Conservation (phyloP, 1,284 basidiomycete genomes). For the Fistulina hepatica region DNA sequence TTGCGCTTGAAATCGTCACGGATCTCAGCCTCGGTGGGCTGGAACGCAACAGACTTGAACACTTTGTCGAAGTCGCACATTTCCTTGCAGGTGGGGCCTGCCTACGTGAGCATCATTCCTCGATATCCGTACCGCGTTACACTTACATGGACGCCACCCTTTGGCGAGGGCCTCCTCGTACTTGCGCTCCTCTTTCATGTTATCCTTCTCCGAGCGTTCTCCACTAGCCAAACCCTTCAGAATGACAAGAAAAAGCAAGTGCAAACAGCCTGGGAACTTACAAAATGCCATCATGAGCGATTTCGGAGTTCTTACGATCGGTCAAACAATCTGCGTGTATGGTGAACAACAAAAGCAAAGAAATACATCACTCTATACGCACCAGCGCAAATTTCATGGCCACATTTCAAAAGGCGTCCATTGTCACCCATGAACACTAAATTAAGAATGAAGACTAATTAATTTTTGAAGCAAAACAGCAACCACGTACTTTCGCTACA, state of each 20-base stretch:
- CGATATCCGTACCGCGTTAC: background rate
- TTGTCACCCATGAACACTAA: constrained; percentile 37
- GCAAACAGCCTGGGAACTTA: constrained; percentile 21
- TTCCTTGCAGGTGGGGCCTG: constrained; percentile 49
- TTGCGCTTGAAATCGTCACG: constrained; percentile 19
- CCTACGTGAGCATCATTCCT: background rate
- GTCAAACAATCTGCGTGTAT: constrained; percentile 36
- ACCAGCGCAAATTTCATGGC: constrained; percentile 55
- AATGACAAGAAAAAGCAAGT: background rate
- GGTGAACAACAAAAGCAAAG: no score
- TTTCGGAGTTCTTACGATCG: constrained; percentile 36
- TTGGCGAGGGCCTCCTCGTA: constrained; percentile 45
- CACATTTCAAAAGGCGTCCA: constrained; percentile 43
- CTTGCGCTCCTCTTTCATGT: constrained; percentile 39
- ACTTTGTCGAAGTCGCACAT: constrained; percentile 43
- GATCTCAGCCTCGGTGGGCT: constrained; percentile 38
- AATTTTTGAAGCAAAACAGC: background rate
- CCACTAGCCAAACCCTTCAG: constrained; percentile 23
- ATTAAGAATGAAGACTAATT: no score
- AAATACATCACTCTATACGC: constrained; percentile 11
- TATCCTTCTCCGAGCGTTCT: constrained; percentile 42
- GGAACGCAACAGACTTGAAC: constrained; percentile 46
- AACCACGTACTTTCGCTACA: constrained; percentile 40
- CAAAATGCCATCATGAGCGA: constrained; percentile 49
- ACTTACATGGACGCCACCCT: constrained; percentile 47